These are phyloP conservation scores for Naganishia sp. DNA, from an alignment of 1,284 basidiomycete species.

Conservation along the genomic window DNA sequence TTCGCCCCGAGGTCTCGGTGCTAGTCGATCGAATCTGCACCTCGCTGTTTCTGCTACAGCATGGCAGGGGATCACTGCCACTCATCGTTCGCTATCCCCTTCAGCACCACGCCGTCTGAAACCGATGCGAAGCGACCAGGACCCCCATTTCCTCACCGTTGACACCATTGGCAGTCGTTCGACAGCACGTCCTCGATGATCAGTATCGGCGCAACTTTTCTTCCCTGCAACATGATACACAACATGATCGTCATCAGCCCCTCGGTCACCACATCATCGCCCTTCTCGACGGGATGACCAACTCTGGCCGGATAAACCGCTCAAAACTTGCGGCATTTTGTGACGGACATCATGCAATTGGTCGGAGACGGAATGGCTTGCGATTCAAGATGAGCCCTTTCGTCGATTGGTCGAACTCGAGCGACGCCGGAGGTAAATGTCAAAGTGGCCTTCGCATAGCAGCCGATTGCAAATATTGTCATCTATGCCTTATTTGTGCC, in stretches of 20 bases:
- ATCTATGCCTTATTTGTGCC: too few species aligned
- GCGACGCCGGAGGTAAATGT: constrained; percentile 1
- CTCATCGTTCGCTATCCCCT: background rate
- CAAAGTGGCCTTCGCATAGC: too few species aligned
- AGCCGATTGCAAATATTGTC: too few species aligned
- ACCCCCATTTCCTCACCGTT: too few species aligned
- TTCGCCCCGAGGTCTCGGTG: background rate
- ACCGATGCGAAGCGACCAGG: too few species aligned
- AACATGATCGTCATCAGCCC: background rate
- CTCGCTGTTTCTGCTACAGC: too few species aligned
- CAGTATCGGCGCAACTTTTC: background rate
- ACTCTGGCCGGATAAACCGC: constrained; percentile 22
- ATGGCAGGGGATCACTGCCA: too few species aligned
- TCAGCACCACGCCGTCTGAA: background rate
- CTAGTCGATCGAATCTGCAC: background rate
- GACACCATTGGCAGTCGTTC: too few species aligned
- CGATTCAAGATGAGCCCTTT: background rate
- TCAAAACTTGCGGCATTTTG: constrained; percentile 11
- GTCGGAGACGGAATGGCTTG: constrained; percentile 1
- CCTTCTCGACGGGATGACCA: background rate
- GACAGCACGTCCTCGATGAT: background rate
- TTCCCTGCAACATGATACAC: background rate
- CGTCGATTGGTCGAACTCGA: background rate
- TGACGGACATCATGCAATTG: background rate
- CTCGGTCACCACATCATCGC: background rate